These are phyloP conservation scores for Microbotryum scabiosae DNA, from an alignment of 1,284 basidiomycete species.

Conservation along the genomic window DNA sequence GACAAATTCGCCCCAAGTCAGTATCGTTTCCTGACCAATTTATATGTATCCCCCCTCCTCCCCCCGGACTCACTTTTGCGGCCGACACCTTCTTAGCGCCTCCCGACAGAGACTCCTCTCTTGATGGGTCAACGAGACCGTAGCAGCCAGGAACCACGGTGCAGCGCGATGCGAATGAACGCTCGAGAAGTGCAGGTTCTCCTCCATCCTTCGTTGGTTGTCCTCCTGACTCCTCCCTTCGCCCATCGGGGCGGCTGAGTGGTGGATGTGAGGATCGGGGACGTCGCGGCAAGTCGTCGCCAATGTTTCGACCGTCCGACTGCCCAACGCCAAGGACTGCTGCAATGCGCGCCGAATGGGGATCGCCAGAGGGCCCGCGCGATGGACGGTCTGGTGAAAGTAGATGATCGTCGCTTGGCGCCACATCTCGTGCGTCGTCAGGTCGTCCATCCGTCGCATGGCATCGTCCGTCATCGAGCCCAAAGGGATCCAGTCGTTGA, in stretches of 20 bases:
- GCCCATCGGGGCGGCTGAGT: not conserved
- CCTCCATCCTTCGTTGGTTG: not conserved
- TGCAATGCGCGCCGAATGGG: constrained; percentile 9
- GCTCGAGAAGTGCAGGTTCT: constrained; percentile 9
- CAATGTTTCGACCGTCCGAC: constrained; percentile 7
- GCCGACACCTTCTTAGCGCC: not conserved
- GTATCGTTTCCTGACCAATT: not conserved
- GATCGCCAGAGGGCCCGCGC: constrained; percentile 11
- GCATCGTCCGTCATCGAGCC: constrained; percentile 5
- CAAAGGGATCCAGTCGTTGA: constrained; percentile 13
- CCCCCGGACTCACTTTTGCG: not conserved
- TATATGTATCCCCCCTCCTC: too few species aligned
- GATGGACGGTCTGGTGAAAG: constrained; percentile 23
- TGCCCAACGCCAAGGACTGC: constrained; percentile 22
- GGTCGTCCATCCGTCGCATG: constrained; percentile 9
- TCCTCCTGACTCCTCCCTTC: not conserved
- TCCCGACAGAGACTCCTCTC: constrained; percentile 20
- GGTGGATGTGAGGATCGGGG: not conserved
- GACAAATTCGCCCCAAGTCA: not conserved
- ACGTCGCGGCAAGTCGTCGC: not conserved
- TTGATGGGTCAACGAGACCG: constrained; percentile 1
- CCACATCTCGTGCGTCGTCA: constrained; percentile 25
- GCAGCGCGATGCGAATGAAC: constrained; percentile 15
- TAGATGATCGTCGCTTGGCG: constrained; percentile 23
- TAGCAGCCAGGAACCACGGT: constrained; percentile 27